These are phyloP conservation scores for barley (Hordeum vulgare) DNA, from an alignment of 176 grass and related monocot genomes.

Conservation along the genomic window MorexV3_pseudomolecules_assembly NC_058519.1:166592001-166592500, in stretches of 20 bases:
- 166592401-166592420: slow-evolving; percentile 91
- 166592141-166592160: no score
- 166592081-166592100: no score
- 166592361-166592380: slow-evolving; percentile 77
- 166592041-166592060: no score
- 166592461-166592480: neutral
- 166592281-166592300: neutral
- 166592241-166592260: neutral
- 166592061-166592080: no score
- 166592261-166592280: neutral
- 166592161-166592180: no score
- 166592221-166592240: neutral
- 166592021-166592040: no score
- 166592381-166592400: slow-evolving; percentile 67
- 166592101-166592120: no score
- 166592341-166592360: slow-evolving; percentile 98
- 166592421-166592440: neutral
- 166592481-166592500: slow-evolving; percentile 30
- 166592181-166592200: no score
- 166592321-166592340: slow-evolving; percentile 82
- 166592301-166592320: slow-evolving; percentile 72
- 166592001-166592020: no score
- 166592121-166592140: no score
- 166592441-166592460: neutral
- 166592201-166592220: no score